Conservation (phyloP, 2,329 filamentous ascomycete genomes). For the Diaporthe batatas region DNA sequence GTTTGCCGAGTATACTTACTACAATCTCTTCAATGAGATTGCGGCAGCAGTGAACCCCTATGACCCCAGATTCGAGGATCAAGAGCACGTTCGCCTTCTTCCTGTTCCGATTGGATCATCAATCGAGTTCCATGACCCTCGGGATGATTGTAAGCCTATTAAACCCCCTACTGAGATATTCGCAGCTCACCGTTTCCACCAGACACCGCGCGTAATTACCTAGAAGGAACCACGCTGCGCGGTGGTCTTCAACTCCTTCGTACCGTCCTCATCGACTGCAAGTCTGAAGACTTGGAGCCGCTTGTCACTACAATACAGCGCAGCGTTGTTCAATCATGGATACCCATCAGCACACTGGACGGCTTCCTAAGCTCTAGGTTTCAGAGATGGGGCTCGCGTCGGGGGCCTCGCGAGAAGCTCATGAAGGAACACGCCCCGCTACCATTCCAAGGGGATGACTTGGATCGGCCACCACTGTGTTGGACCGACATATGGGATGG, state of each 20-base stretch:
- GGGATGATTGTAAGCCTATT: neutral
- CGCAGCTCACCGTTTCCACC: too few species aligned
- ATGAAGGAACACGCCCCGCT: neutral
- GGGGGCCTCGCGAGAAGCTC: neutral
- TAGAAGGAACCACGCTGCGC: conserved; percentile 17
- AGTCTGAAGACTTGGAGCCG: conserved; percentile 17
- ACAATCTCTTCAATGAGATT: conserved; percentile 7
- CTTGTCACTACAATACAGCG: conserved; percentile 52
- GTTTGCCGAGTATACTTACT: conserved; percentile 26
- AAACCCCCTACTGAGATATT: too few species aligned
- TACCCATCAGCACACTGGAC: neutral
- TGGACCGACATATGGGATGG: neutral
- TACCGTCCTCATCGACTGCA: conserved; percentile 11
- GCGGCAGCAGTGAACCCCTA: conserved; percentile 3
- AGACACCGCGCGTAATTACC: neutral
- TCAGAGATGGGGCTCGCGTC: neutral
- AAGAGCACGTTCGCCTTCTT: neutral
- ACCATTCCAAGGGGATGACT: neutral
- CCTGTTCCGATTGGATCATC: conserved; percentile 27
- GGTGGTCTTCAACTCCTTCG: conserved; percentile 20
- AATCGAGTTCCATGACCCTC: too few species aligned
- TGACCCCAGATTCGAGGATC: conserved; percentile 33
- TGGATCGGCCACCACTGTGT: neutral
- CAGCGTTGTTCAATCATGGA: neutral
- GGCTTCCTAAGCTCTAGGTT: neutral